These are phyloP conservation scores for Pulveroboletus frians DNA, from an alignment of 768 basidiomycete species.

Conservation along the genomic window DNA sequence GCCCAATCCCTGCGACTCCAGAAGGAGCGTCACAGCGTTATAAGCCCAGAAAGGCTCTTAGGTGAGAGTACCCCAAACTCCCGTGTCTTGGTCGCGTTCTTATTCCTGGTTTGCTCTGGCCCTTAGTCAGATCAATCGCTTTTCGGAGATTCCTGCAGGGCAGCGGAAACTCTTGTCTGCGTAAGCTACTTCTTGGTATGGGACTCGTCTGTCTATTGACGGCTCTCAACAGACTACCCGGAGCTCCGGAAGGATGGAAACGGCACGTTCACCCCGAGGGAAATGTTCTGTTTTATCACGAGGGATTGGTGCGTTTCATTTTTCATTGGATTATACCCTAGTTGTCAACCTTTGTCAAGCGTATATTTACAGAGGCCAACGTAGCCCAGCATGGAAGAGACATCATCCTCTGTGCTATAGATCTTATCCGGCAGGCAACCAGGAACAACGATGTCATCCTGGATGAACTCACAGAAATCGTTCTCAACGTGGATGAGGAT, in stretches of 20 bases:
- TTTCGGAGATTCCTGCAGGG: not conserved
- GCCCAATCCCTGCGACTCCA: not conserved
- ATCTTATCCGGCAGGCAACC: constrained; percentile 7
- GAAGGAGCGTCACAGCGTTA: not conserved
- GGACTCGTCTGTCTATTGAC: not conserved
- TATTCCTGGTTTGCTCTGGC: not conserved
- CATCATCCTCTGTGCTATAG: constrained; percentile 1
- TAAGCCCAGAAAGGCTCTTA: not conserved
- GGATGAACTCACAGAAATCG: constrained; percentile 9
- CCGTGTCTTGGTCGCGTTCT: too few relatives aligned
- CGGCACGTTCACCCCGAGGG: constrained; percentile 15
- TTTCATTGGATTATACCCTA: not conserved
- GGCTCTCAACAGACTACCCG: not conserved
- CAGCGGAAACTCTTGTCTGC: not conserved
- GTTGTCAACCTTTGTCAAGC: constrained; percentile 1
- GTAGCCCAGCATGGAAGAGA: not conserved
- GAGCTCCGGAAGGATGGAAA: constrained; percentile 2
- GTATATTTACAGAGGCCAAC: constrained; percentile 13
- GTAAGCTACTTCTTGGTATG: not conserved
- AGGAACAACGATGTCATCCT: not conserved
- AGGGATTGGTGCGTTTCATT: constrained; percentile 6
- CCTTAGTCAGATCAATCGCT: not conserved
- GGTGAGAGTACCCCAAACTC: not conserved
- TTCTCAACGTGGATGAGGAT: constrained; percentile 6
- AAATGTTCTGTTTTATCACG: constrained; percentile 10